These are phyloP conservation scores for Cryptococcus wingfieldii DNA, from an alignment of 1,284 basidiomycete genomes.

Conservation along the genomic window DNA sequence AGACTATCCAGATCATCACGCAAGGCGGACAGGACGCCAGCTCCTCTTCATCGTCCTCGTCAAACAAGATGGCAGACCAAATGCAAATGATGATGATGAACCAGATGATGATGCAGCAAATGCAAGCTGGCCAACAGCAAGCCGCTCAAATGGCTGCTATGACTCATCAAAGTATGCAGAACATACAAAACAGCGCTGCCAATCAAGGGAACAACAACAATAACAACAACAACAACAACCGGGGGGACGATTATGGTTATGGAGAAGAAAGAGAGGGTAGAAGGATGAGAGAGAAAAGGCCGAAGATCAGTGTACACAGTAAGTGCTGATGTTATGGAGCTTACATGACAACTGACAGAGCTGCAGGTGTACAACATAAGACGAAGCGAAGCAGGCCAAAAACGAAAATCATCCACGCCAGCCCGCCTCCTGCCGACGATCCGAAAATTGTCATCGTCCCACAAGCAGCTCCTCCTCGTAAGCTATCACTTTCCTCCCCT, in stretches of 20 bases:
- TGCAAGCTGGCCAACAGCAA: constrained; percentile 31
- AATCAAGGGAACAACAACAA: background rate
- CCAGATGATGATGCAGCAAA: constrained; percentile 38
- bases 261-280: background rate
- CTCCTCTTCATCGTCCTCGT: background rate
- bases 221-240: background rate
- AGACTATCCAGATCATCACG: constrained; percentile 10
- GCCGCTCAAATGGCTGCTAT: constrained; percentile 30
- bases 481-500: background rate
- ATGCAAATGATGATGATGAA: constrained; percentile 41
- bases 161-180: constrained; percentile 17
- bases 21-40: constrained; percentile 1
- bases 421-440: background rate
- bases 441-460: background rate
- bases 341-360: background rate
- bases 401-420: background rate
- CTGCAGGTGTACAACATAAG: constrained; percentile 3
- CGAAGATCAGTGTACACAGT: constrained; percentile 27
- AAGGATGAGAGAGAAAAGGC: constrained; percentile 1
- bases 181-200: background rate
- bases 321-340: constrained; percentile 1
- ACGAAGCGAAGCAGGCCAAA: background rate
- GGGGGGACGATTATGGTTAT: too few relatives aligned
- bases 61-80: constrained; percentile 12
- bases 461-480: background rate